Base-by-base conservation (phyloP, 2,329 filamentous ascomycete species). In the Dactylonectria macrodidyma region DNA sequence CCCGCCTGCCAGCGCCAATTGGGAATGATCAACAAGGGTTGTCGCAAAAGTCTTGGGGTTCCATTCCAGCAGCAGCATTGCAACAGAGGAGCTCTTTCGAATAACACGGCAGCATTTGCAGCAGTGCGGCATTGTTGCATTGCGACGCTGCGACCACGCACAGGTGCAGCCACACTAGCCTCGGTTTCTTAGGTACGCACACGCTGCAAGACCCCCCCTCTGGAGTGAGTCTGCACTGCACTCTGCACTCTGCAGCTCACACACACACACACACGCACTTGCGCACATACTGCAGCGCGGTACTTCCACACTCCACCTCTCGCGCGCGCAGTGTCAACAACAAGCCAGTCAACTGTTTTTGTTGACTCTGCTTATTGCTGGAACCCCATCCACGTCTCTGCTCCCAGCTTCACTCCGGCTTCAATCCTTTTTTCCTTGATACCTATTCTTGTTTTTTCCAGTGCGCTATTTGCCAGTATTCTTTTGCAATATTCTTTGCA, bases 21-120 rank as follows among this genome's bases (percentile, higher is more conserved):
- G 68, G 74, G 73, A 75, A 76, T 74, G 74, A 73, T 72, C 70
- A 76, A 68, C 65, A 62, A 71, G 61, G 62, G 63, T 62, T 67
- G 71, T 75, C 71, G 62, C 70, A 64, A 67, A 74, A 72, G 61
- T 67, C 67, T 70, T 36, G 50, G 63, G 58, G 66, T 67, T 62
- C 67, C 71, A 75, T 76, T 76, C 74, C 74, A 12, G 26, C 33
- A 36, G 26, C 14, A 11, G 36, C 36, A 38, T 19, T 19, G 10
- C 36, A 38, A 6, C 36, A 11, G 36, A 38, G 30, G 58, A 71
- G 56, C 64, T 51, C 54, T 54, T 51, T 61, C 51, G 56, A 71
- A 55, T 68, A 71, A 62, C 52, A 50, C 71, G 54, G 36, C 30
- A 34, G 64, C 56, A 61, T 58, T 58, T 73, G 71, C 71, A 60